Base-by-base conservation (phyloP, 768 basidiomycete genomes). In the Fistulinella prunicolor region DNA sequence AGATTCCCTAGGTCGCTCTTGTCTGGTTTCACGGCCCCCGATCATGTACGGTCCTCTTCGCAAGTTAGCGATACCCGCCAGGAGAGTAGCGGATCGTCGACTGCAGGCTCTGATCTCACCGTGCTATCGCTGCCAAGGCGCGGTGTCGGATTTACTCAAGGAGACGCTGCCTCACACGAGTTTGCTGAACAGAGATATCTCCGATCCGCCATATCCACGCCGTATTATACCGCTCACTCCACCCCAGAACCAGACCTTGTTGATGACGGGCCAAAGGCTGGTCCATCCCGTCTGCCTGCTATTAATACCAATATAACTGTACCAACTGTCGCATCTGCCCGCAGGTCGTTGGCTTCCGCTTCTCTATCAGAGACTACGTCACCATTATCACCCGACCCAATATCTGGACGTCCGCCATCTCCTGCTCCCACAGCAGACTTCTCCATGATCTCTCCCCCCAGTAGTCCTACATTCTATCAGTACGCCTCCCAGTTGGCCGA, bases 371-470 rank as follows among this genome's bases (percentile, higher is more conserved):
- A 23, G 55, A 12, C 48, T 57, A 48, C 62, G 56, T 50, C 58
- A 57, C 50, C 72, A 4, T 16, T 45, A 32, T 50, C 54, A 22
- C 53, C 44, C 41, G 40, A 42, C 34, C 21, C 44, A 17, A 14
- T n/a, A 7, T 49, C 47, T 26, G 42, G 62, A 13, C 68, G 74
- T 30, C 72, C 76, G 5, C 63, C 73, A 20, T 79, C 77, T 16
- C 77, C 76, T 16, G 49, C 74, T 0, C 70, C 65, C 13, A 75
- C 71, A 22, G 69, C 72, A 16, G 76, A 78, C 47, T 78, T 71
- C 44, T 77, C 75, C 26, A 66, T 78, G 44, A 67, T 78, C 41
- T 73, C 68, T 19, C 73, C 71, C 46, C 74, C 72, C 16, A 70
- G 63, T 38, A 63, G 62, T 16, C 68, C 68, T 21, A 61, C 70